Evolutionary conservation across 2,329 filamentous ascomycete genomes (phyloP).

Genomic region (Fusarium nurragi): DNA sequence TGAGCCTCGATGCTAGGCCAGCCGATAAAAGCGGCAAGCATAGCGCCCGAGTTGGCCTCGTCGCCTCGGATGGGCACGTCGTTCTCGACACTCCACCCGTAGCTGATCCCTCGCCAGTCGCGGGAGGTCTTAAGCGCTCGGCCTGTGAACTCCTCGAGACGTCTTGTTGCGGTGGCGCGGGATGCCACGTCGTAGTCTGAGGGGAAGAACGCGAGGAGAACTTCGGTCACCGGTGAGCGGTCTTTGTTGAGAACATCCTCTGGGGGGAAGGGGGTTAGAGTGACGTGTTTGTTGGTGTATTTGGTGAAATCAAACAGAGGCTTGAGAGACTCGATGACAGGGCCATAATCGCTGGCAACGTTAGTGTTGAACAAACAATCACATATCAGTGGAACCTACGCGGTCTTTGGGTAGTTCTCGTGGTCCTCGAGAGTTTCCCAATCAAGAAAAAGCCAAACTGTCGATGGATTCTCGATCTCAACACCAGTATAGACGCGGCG

Average conservation of each 20-base stretch:
- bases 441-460: conserved; percentile 42
- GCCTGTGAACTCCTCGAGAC: conserved; percentile 28
- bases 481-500: conserved; percentile 36
- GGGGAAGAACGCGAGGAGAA: conserved; percentile 37
- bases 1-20: conserved; percentile 54
- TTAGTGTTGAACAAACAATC: not conserved
- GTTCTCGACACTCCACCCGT: conserved; percentile 48
- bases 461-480: conserved; percentile 40
- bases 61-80: conserved; percentile 46
- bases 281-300: conserved; percentile 37
- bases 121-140: conserved; percentile 30
- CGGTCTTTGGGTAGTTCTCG: conserved; percentile 23
- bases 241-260: conserved; percentile 37
- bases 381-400: conserved; percentile 4
- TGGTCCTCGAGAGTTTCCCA: conserved; percentile 40
- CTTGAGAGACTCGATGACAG: conserved; percentile 32
- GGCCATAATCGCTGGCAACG: conserved; percentile 3
- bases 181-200: conserved; percentile 31
- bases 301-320: conserved; percentile 29
- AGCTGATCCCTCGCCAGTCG: conserved; percentile 40
- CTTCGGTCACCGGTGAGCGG: conserved; percentile 36
- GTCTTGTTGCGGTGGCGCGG: conserved; percentile 30
- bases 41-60: conserved; percentile 39
- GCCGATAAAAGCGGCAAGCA: conserved; percentile 46
- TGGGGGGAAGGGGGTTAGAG: conserved; percentile 32